Base-by-base conservation (phyloP, 2,329 filamentous ascomycete genomes). In the Chaetothyriales sp. region DNA sequence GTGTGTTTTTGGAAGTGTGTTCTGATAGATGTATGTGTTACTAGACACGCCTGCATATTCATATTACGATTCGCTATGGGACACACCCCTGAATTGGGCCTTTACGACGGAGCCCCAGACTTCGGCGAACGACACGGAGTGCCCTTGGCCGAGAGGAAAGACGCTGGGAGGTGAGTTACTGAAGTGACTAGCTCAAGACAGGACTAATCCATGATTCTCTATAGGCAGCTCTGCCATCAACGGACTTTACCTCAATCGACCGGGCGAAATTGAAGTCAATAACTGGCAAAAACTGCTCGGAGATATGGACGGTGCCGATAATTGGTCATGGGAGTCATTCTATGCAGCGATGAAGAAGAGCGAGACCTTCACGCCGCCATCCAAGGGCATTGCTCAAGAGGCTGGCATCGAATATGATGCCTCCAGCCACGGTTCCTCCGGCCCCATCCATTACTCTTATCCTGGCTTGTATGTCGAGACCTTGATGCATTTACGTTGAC, bases 361-460 rank as follows among this genome's bases (percentile, higher is more conserved):
- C 51, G 63, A 66, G 51, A 66, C 60, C 5, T 70, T 76, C 55
- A 70, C 71, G 43, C 60, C 65, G 4, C 70, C 72, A 0, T 63
- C 62, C 10, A 53, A 62, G n/a, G 58, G 58, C 5, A 49, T 71
- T 1, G 64, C 65, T 43, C 51, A 64, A 10, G 62, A 68, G 44
- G 67, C 69, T 51, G 62, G 65, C 10, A 65, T 72, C 29, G 62
- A 66, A 2, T 71, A 68, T 47, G 66, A 75, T 46, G 51, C 58
- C 15, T 58, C 58, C 4, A 63, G 66, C 5, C 67, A 77, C 44
- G 75, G 75, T 60, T 65, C 22, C 7, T 58, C 59, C 2, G 75
- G 76, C 0, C 74, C 75, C 1, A 67, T 78, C 28, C 70, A 75
- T 7, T 63, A 73, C 29, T 73, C 71, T 2, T 76, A 73, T 54